phyloP scores from a whole-genome alignment of 192 early-diverging fungal species.

The Coemansia pectinata region DNA sequence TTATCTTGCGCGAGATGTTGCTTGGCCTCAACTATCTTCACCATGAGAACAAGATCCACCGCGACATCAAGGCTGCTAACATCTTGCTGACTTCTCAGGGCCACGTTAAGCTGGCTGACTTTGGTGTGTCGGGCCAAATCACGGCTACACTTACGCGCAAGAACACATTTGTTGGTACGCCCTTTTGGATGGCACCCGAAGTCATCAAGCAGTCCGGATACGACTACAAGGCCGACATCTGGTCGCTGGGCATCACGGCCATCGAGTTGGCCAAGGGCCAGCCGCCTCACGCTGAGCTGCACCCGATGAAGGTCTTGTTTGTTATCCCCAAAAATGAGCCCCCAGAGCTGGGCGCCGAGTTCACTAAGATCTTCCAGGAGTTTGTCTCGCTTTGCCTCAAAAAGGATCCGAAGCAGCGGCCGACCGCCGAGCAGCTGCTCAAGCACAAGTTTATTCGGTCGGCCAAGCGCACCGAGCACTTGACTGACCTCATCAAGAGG shows the following conservation, averaged over 20 bases:
- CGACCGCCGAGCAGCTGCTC: slow-evolving; percentile 83
- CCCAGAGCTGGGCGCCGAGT: slow-evolving; percentile 74
- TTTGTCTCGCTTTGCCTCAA: slow-evolving; percentile 87
- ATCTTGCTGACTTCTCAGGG: slow-evolving; percentile 72
- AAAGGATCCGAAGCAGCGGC: slow-evolving; percentile 82
- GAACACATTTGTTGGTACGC: slow-evolving; percentile 98
- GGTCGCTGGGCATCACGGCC: slow-evolving; percentile 96
- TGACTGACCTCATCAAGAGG: slow-evolving; percentile 82
- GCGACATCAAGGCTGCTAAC: slow-evolving; percentile 97
- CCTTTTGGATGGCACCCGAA: slow-evolving; percentile 95
- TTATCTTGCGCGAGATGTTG: slow-evolving; percentile 86
- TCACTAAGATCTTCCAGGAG: slow-evolving; percentile 83
- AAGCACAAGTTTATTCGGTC: slow-evolving; percentile 85
- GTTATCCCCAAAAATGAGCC: slow-evolving; percentile 90
- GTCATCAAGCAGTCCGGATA: slow-evolving; percentile 94
- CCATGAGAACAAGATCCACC: slow-evolving; percentile 82
- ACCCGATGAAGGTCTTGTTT: slow-evolving; percentile 95
- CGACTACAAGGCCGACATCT: slow-evolving; percentile 96
- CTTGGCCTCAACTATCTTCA: slow-evolving; percentile 93
- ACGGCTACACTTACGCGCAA: slow-evolving; percentile 91
- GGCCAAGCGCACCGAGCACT: slow-evolving; percentile 80
- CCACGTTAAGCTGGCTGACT: slow-evolving; percentile 94
- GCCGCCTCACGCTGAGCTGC: slow-evolving; percentile 91
- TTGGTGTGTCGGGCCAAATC: slow-evolving; percentile 96
- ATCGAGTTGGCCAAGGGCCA: slow-evolving; percentile 93